Base-by-base conservation (phyloP, 306 rosid genomes). In the Pachyrhizus erosus region DNA sequence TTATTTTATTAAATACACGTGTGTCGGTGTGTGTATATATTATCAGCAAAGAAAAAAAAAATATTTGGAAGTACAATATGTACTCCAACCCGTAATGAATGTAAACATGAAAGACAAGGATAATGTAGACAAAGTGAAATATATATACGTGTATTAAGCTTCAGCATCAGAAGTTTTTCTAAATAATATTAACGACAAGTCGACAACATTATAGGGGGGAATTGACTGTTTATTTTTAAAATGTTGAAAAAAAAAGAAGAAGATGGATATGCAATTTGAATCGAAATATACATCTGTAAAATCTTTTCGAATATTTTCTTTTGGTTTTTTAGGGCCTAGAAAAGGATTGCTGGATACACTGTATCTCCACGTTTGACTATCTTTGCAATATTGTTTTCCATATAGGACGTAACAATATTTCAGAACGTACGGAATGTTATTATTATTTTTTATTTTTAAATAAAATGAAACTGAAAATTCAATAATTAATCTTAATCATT, bases 341-440 rank as follows among this genome's bases (percentile, higher is more conserved):
- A 20, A 21, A 11, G 37, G 29, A 13, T 70, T 45, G 54, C 15
- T 7, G 2, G 46, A 73, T 34, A 10, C 61, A 34, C 7, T 33
- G 31, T 29, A 23, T 65, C 21, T 48, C 26, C 20, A 29, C 65
- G 11, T 51, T 73, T 51, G 10, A 10, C 15, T 43, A 15, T 12
- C 81, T 57, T 33, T 14, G 66, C 64, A 64, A 77, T 69, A 66
- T 65, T 48, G 5, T 21, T 62, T 21, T 65, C 1, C 51, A 7
- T 7, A 31, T 12, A 29, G 23, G 37, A 64, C 64, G 15, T 17
- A n/a, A 5, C 18, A 65, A 76, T 46, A 11, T 12, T 9, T 45
- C 24, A 27, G 17, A 26, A 26, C 58, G 70, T 10, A n/a, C 9
- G 5, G 12, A 0, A 7, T 7, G 1, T 24, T 39, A 40, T 75